A percentile compares a stretch with the other conserved stretches of the same genome.
phyloP scores from a whole-genome alignment of 805 yeast species.

The Yarrowia osloensis region DNA sequence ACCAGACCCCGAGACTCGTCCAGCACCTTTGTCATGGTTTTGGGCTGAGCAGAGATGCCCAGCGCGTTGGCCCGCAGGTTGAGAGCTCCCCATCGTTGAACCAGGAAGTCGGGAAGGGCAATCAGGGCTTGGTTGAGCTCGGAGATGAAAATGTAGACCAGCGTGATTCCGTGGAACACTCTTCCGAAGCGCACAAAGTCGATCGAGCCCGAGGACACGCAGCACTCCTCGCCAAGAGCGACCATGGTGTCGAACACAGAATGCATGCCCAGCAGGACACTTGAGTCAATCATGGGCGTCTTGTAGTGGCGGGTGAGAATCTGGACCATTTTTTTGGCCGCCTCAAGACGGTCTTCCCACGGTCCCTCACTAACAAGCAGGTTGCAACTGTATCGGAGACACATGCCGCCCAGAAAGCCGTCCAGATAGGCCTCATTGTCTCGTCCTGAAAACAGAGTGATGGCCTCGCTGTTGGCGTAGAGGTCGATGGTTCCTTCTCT shows the following conservation, averaged over 20 bases:
- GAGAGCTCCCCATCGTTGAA: constrained; percentile 16
- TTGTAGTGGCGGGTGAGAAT: background rate
- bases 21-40: background rate
- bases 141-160: constrained; percentile 3
- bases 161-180: constrained; percentile 8
- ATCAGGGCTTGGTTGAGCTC: constrained; percentile 5
- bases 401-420: background rate
- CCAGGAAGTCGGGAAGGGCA: background rate
- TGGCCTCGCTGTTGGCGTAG: constrained; percentile 7
- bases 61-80: constrained; percentile 3
- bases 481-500: background rate
- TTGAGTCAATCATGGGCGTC: background rate
- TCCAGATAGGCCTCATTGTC: background rate
- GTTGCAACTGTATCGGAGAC: background rate
- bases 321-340: background rate
- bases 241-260: constrained; percentile 2
- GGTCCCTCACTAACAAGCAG: background rate
- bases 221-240: constrained; percentile 11
- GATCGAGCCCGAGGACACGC: constrained; percentile 4
- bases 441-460: background rate
- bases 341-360: constrained; percentile 4
- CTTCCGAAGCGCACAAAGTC: constrained; percentile 27
- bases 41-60: background rate
- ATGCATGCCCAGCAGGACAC: background rate
- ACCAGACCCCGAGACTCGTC: background rate